Conservation (phyloP, 495 filamentous ascomycete species). For the Hypoxylon lienhwacheense region DNA sequence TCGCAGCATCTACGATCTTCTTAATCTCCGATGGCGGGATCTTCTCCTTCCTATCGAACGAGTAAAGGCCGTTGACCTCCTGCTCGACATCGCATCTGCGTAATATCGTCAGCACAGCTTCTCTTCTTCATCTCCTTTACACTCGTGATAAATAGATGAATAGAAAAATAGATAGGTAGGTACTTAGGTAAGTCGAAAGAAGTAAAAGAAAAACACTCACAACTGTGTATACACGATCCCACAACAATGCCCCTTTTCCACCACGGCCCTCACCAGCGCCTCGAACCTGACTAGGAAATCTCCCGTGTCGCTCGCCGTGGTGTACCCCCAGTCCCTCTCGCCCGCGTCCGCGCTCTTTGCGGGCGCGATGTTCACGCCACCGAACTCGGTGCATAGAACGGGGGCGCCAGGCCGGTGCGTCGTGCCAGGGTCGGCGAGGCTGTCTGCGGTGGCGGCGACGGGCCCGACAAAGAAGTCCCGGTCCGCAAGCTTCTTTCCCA, state of each 20-base stretch:
- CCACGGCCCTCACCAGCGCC: conserved; percentile 36
- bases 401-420: conserved; percentile 53
- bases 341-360: conserved; percentile 35
- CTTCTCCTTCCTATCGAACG: conserved; percentile 60
- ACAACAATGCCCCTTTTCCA: conserved; percentile 30
- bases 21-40: conserved; percentile 39
- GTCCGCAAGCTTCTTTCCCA: conserved; percentile 45
- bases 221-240: conserved; percentile 43
- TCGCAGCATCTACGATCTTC: conserved; percentile 38
- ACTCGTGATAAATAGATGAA: too few relatives aligned
- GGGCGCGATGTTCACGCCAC: conserved; percentile 61
- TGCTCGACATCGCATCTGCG: conserved; percentile 61
- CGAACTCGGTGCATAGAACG: conserved; percentile 61
- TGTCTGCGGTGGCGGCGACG: conserved; percentile 36
- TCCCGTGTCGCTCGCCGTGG: conserved; percentile 38
- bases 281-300: conserved; percentile 38
- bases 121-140: background rate
- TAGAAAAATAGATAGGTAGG: too few relatives aligned
- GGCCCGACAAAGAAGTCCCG: conserved; percentile 54
- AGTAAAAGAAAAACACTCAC: conserved; percentile 22
- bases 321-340: conserved; percentile 44
- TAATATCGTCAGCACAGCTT: background rate
- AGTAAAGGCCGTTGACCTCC: conserved; percentile 64
- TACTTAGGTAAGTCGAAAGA: background rate
- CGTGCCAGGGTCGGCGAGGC: conserved; percentile 45